Conservation (phyloP, 257 asterid genomes). For the Forsythia suspensa region DNA sequence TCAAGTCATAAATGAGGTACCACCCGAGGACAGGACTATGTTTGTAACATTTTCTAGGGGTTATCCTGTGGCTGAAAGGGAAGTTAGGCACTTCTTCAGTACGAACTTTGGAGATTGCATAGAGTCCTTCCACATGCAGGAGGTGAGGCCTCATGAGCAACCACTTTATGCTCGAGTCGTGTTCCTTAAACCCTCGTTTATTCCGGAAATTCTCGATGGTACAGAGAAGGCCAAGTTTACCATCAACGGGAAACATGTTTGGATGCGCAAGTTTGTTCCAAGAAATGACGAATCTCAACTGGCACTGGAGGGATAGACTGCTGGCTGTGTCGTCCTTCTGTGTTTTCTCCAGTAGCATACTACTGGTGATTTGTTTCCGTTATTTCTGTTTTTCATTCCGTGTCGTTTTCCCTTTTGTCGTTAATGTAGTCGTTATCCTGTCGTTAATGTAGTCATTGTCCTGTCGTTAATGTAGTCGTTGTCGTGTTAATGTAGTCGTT, state of each 20-base stretch:
- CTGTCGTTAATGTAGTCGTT: background rate
- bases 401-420: background rate
- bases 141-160: conserved; percentile 46
- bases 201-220: conserved; percentile 44
- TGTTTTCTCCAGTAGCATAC: background rate
- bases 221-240: conserved; percentile 45
- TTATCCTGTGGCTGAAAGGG: conserved; percentile 52
- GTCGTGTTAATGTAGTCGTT: background rate
- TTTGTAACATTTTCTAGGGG: conserved; percentile 72
- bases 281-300: background rate
- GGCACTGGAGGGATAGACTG: background rate
- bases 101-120: conserved; percentile 46
- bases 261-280: conserved; percentile 61
- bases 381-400: background rate
- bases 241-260: conserved; percentile 67
- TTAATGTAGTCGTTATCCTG: background rate
- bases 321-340: background rate
- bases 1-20: background rate
- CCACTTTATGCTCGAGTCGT: conserved; percentile 56
- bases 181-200: conserved; percentile 22
- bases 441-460: background rate
- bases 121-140: conserved; percentile 53
- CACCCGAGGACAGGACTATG: conserved; percentile 41
- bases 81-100: conserved; percentile 44
- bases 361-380: background rate